phyloP scores from a whole-genome alignment of 2,329 filamentous ascomycete genomes.

The Aspergillus hortae region DNA sequence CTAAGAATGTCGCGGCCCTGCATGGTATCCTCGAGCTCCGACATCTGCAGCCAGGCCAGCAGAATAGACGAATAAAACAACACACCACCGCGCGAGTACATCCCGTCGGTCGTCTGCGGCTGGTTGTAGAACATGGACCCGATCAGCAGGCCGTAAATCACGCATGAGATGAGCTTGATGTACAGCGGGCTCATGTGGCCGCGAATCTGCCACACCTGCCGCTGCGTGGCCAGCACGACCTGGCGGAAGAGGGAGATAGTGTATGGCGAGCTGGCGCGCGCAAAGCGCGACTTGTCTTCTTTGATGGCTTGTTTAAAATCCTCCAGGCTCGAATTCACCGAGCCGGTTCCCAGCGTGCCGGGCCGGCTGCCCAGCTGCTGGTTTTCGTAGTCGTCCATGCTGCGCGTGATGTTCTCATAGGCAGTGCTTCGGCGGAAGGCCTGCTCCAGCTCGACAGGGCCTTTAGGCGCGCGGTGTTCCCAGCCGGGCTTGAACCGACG shows the following conservation, averaged over 20 bases:
- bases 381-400: conserved; percentile 57
- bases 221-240: conserved; percentile 54
- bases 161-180: conserved; percentile 70
- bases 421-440: conserved; percentile 60
- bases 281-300: conserved; percentile 50
- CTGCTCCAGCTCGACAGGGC: conserved; percentile 62
- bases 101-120: conserved; percentile 52
- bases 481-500: conserved; percentile 61
- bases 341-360: conserved; percentile 46
- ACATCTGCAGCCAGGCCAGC: conserved; percentile 64
- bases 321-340: conserved; percentile 25
- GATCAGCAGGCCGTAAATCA: conserved; percentile 67
- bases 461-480: conserved; percentile 61
- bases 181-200: conserved; percentile 68
- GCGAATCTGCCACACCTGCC: conserved; percentile 71
- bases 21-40: conserved; percentile 72
- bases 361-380: conserved; percentile 32
- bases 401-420: conserved; percentile 55
- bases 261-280: conserved; percentile 65
- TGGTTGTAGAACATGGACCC: conserved; percentile 70
- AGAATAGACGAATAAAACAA: conserved; percentile 62
- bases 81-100: conserved; percentile 58
- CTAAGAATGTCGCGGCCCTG: conserved; percentile 63
- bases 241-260: conserved; percentile 70
- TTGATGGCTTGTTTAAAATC: conserved; percentile 60